Percentiles rank a stretch among this genome's conserved stretches.
Conservation (phyloP, 2,329 filamentous ascomycete species). For the Ceratocystis colombiana region DNA sequence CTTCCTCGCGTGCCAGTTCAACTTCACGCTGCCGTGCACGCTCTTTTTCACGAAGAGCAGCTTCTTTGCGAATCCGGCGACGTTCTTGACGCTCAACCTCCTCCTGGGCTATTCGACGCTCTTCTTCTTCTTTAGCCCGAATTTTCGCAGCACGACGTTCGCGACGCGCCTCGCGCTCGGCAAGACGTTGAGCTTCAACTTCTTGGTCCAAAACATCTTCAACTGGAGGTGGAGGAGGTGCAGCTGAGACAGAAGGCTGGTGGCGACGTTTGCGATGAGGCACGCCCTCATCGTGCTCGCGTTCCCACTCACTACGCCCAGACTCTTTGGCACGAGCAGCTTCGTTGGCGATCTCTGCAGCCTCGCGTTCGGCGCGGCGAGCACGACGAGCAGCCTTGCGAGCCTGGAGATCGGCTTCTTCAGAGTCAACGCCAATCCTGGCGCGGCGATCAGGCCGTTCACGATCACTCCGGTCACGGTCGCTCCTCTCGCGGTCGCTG, state of each 20-base stretch:
- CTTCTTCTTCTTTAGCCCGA: slow-evolving; percentile 26
- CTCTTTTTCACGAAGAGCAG: slow-evolving; percentile 40
- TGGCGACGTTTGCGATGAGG: neutral
- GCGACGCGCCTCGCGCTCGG: neutral
- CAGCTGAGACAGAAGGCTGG: neutral
- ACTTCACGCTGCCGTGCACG: slow-evolving; percentile 42
- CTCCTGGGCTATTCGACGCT: slow-evolving; percentile 43
- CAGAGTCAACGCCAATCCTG: slow-evolving; percentile 40
- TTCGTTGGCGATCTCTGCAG: slow-evolving; percentile 46
- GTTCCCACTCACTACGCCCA: slow-evolving; percentile 36
- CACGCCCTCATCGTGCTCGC: neutral
- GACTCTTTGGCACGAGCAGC: slow-evolving; percentile 43
- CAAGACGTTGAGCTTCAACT: slow-evolving; percentile 8
- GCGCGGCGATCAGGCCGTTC: slow-evolving; percentile 40
- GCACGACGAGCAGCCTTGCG: slow-evolving; percentile 53
- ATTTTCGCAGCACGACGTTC: slow-evolving; percentile 15
- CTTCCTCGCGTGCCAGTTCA: slow-evolving; percentile 38
- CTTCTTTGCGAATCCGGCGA: slow-evolving; percentile 40
- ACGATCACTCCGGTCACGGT: slow-evolving; percentile 42
- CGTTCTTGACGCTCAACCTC: slow-evolving; percentile 45
- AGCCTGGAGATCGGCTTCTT: slow-evolving; percentile 51
- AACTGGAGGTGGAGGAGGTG: neutral
- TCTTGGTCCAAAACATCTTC: slow-evolving; percentile 12
- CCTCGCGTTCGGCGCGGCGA: slow-evolving; percentile 44
- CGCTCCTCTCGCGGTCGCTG: slow-evolving; percentile 39